Conservation (phyloP, 805 yeast species). For the Candida jianshihensis region DNA sequence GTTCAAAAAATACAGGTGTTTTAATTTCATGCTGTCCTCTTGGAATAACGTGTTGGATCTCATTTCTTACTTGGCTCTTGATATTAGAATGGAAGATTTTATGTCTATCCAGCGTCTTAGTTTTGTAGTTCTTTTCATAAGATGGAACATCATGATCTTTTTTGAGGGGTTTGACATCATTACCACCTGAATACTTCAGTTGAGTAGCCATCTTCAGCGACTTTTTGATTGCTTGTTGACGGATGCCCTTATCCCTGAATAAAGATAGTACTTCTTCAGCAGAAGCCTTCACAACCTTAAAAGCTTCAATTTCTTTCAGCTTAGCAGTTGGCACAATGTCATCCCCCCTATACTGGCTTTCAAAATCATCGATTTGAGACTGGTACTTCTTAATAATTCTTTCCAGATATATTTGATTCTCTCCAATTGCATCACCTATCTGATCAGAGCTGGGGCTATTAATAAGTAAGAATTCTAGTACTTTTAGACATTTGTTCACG, state of each 20-base stretch:
- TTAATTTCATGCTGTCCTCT: conserved; percentile 1
- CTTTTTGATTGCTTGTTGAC: conserved; percentile 3
- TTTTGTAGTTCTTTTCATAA: conserved; percentile 6
- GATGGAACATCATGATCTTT: conserved; percentile 4
- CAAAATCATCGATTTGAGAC: conserved; percentile 16
- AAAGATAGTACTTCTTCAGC: conserved; percentile 4
- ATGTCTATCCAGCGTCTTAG: conserved; percentile 8
- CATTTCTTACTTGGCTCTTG: conserved; percentile 10
- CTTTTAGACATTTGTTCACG: conserved; percentile 29
- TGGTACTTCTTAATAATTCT: neutral
- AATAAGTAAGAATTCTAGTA: conserved; percentile 26
- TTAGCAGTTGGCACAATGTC: conserved; percentile 3
- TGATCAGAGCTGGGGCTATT: conserved; percentile 17
- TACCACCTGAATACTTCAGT: neutral
- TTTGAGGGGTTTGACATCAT: conserved; percentile 3
- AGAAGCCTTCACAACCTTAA: conserved; percentile 2
- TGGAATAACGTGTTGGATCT: neutral
- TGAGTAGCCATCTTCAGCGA: conserved; percentile 7
- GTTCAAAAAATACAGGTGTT: conserved; percentile 5
- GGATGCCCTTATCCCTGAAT: conserved; percentile 3
- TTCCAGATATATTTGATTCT: neutral
- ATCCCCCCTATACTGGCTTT: conserved; percentile 12
- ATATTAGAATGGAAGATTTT: conserved; percentile 13
- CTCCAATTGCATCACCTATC: neutral
- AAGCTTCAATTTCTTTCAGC: conserved; percentile 8